Conservation (phyloP, 2,329 filamentous ascomycete genomes). For the Zopfia rhizophila region DNA sequence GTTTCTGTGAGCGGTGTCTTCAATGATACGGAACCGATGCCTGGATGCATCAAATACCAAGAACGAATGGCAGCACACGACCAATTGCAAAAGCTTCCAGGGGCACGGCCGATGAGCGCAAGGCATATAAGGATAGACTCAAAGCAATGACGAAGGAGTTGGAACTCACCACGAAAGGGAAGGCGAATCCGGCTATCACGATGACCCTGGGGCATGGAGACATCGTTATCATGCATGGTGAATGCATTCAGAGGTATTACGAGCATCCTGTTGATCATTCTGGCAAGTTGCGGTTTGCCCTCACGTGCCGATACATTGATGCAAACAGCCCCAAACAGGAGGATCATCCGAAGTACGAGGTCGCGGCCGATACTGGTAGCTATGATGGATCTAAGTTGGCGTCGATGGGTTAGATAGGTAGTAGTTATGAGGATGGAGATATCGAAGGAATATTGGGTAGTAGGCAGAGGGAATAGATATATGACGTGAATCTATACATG, state of each 20-base stretch:
- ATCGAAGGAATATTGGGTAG: too few species aligned
- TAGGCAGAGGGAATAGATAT: too few species aligned
- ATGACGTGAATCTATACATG: too few species aligned
- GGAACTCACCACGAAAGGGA: constrained; percentile 39
- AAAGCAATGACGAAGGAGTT: constrained; percentile 53
- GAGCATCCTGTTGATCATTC: constrained; percentile 67
- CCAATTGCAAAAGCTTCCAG: constrained; percentile 36
- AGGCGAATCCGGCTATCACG: constrained; percentile 52
- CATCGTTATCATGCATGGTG: constrained; percentile 72
- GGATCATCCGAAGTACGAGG: constrained; percentile 52
- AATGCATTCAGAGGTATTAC: constrained; percentile 67
- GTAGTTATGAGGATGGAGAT: too few species aligned
- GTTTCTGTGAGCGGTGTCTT: constrained; percentile 46
- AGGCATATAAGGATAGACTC: constrained; percentile 35
- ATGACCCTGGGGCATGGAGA: constrained; percentile 70
- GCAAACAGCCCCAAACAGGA: constrained; percentile 53
- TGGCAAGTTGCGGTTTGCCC: constrained; percentile 65
- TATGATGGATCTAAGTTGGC: constrained; percentile 47
- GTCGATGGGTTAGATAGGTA: too few species aligned
- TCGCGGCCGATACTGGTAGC: constrained; percentile 42
- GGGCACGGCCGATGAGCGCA: constrained; percentile 19
- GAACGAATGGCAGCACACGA: constrained; percentile 45
- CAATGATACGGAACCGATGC: constrained; percentile 41
- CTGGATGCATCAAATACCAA: constrained; percentile 44
- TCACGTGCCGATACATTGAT: constrained; percentile 66